Conservation (phyloP, 352 stramenopile genomes). For the Phytophthora pseudosyringae region DNA sequence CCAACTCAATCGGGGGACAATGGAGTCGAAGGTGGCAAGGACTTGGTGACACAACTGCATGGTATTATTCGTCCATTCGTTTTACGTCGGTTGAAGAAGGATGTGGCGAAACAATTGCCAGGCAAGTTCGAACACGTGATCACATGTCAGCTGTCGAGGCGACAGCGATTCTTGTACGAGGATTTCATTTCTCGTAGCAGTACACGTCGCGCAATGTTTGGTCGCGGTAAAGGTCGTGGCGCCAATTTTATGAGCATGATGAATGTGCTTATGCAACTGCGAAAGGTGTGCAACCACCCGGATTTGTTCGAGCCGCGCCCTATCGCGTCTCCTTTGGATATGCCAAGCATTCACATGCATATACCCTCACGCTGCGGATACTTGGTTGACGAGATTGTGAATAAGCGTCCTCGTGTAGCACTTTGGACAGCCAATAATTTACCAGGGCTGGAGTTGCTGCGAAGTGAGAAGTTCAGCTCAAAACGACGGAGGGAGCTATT, state of each 20-base stretch:
- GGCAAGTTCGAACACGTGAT: slow-evolving; percentile 98
- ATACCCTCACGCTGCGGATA: slow-evolving; percentile 51
- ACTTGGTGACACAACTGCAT: slow-evolving; percentile 94
- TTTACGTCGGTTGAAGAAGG: slow-evolving; percentile 96
- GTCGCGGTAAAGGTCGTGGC: slow-evolving; percentile 82
- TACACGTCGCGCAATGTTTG: slow-evolving; percentile 93
- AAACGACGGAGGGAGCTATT: slow-evolving; percentile 46
- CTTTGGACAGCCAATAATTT: slow-evolving; percentile 53
- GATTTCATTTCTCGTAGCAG: slow-evolving; percentile 97
- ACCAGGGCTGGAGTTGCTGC: slow-evolving; percentile 49
- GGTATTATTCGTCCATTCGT: slow-evolving; percentile 98
- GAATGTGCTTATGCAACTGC: slow-evolving; percentile 99
- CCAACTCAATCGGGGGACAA: slow-evolving; percentile 75
- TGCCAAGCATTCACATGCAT: slow-evolving; percentile 44
- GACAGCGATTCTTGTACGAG: slow-evolving; percentile 98
- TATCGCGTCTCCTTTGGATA: slow-evolving; percentile 95
- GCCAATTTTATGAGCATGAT: slow-evolving; percentile 98
- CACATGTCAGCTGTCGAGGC: slow-evolving; percentile 93
- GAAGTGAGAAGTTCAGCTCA: slow-evolving; percentile 37
- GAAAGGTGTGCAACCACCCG: slow-evolving; percentile 98
- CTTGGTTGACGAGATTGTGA: slow-evolving; percentile 51
- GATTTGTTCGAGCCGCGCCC: slow-evolving; percentile 98
- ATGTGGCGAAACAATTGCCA: slow-evolving; percentile 98
- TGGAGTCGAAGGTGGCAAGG: slow-evolving; percentile 32
- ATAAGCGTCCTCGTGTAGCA: slow-evolving; percentile 38